Base-by-base conservation (phyloP, 2,329 filamentous ascomycete species). In the Phaeoacremonium minimum region DNA sequence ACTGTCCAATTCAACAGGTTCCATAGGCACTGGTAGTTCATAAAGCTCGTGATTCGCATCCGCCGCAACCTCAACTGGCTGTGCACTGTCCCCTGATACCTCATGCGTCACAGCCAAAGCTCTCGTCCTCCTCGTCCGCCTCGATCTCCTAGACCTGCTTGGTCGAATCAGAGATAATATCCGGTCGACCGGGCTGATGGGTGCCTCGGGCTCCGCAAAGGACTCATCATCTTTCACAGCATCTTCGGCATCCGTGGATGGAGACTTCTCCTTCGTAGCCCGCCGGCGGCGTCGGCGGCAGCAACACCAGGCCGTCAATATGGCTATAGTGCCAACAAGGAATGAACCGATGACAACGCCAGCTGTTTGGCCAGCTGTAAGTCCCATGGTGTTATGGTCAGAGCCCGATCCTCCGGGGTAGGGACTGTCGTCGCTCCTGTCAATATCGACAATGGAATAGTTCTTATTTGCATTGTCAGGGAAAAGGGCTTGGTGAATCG, bases 401-500 rank as follows among this genome's bases (percentile, higher is more conserved):
- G 54, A 43, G 1, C 66, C 64, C 1, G 57, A 51, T n/a, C n/a
- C n/a, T n/a, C n/a, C n/a, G 3, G 71, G 69, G 43, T 71, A 75
- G 2, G 67, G 63, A 40, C 71, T 75, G 41, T 67, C 60, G 6
- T 55, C 47, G 0, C 68, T 59, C 30, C 64, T 63, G 11, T 58
- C 52, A 28, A 76, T 70, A 11, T 54, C 52, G 15, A 61, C 50
- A 18, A 74, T 52, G 22, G 60, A 65, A 18, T 60, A 64, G 43
- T 65, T 63, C 11, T 42, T 53, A 20, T 50, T 43, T 3, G 67
- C 60, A 11, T 66, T 52, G 32, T 61, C 45, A n/a, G 77, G 69
- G 49, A 77, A 73, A 34, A 50, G 48, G 8, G 77, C 76, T 46
- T 79, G 72, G 37, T 78, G 68, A 16, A 83, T 48, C 2, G 72